Conservation (phyloP, 179 eudicot genomes). For the Silene noctiflora region DNA sequence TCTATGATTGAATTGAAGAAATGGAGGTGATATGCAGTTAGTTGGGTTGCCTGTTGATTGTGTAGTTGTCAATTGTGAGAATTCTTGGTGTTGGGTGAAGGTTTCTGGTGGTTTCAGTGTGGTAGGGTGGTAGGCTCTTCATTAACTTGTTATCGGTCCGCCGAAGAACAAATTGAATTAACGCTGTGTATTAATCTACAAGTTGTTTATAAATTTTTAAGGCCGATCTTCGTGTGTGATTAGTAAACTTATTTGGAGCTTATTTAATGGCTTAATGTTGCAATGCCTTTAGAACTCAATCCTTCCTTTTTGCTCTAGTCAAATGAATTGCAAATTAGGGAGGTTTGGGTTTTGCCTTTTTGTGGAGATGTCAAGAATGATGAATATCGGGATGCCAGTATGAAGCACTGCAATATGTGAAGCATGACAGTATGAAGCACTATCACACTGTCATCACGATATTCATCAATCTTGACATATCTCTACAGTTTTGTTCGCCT, state of each 20-base stretch:
- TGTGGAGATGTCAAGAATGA: too few relatives aligned
- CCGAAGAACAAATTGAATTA: background rate
- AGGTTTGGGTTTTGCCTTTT: too few relatives aligned
- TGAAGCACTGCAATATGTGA: too few relatives aligned
- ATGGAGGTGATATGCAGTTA: background rate
- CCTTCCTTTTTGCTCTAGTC: background rate
- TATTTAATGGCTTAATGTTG: background rate
- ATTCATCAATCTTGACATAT: too few relatives aligned
- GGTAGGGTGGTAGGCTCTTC: too few relatives aligned
- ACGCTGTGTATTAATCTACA: background rate
- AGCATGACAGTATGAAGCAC: too few relatives aligned
- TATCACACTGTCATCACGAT: too few relatives aligned
- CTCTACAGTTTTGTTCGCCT: too few relatives aligned
- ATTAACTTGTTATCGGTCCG: background rate
- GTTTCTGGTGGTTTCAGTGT: background rate
- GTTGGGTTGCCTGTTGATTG: too few relatives aligned
- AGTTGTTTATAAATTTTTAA: too few relatives aligned
- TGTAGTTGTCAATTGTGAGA: background rate
- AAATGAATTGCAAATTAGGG: too few relatives aligned
- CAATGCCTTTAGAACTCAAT: background rate
- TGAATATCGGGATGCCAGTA: too few relatives aligned
- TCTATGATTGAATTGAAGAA: background rate
- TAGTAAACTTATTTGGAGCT: background rate
- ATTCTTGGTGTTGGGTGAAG: background rate
- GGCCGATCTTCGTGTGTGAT: background rate